Evolutionary conservation across 129 eudicot genomes (phyloP).

Genomic region (Cynara cardunculus): DNA sequence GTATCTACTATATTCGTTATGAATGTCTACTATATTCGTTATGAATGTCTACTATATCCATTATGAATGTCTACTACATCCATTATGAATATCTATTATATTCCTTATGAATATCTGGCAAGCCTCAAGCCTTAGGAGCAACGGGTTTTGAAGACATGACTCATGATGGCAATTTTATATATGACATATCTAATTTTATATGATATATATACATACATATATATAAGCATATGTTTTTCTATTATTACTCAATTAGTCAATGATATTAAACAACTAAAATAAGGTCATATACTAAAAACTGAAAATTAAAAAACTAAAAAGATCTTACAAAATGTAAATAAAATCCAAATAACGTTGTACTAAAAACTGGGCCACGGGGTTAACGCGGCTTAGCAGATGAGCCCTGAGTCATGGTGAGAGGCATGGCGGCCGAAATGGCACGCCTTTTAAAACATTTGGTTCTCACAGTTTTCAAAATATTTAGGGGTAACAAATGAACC

Average conservation of each 20-base stretch:
- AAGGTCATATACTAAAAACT: neutral
- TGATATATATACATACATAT: neutral
- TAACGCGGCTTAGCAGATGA: too few relatives aligned
- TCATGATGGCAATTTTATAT: neutral
- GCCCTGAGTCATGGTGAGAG: too few relatives aligned
- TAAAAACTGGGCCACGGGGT: too few relatives aligned
- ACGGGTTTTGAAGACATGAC: neutral
- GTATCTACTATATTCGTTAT: too few relatives aligned
- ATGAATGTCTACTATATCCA: too few relatives aligned
- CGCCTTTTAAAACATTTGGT: too few relatives aligned
- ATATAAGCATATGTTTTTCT: neutral
- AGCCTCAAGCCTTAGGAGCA: neutral
- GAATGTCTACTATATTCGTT: too few relatives aligned
- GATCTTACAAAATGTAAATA: neutral
- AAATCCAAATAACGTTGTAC: neutral
- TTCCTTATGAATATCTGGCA: neutral
- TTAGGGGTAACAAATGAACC: too few relatives aligned
- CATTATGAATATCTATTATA: neutral
- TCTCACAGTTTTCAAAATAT: too few relatives aligned
- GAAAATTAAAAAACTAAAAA: neutral
- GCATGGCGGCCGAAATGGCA: too few relatives aligned
- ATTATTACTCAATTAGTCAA: neutral
- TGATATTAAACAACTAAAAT: neutral
- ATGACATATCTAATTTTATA: neutral
- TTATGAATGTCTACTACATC: too few relatives aligned